A percentile compares a stretch with the other conserved stretches of the same genome.
phyloP scores from a whole-genome alignment of 2,329 filamentous ascomycete genomes.

The Colletotrichum higginsianum region DNA sequence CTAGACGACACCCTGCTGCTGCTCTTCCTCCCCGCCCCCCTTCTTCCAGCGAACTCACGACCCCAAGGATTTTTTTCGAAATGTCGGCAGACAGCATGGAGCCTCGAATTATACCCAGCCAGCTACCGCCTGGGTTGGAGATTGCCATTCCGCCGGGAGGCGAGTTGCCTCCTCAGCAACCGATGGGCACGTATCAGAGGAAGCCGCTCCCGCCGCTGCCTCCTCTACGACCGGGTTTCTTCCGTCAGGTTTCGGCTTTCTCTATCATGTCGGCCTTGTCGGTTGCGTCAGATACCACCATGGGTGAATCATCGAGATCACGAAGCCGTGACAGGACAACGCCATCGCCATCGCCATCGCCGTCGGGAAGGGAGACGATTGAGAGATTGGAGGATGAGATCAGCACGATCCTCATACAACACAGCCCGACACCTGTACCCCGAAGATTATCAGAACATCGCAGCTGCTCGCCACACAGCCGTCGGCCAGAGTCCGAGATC shows the following conservation, averaged over 20 bases:
- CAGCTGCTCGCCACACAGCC: constrained; percentile 32
- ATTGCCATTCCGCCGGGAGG: constrained; percentile 42
- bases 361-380: constrained; percentile 15
- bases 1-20: constrained; percentile 17
- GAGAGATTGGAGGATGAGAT: constrained; percentile 32
- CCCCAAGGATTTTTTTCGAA: neutral
- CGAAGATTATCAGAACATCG: constrained; percentile 23
- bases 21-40: neutral
- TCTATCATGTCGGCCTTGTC: constrained; percentile 25
- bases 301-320: constrained; percentile 23
- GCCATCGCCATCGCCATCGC: constrained; percentile 20
- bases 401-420: constrained; percentile 34
- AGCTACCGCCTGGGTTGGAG: constrained; percentile 43
- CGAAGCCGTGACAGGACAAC: constrained; percentile 32
- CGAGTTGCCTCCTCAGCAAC: constrained; percentile 43
- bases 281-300: constrained; percentile 14
- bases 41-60: neutral
- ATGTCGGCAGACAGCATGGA: constrained; percentile 30
- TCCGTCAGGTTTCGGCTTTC: constrained; percentile 28
- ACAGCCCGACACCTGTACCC: constrained; percentile 23
- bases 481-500: constrained; percentile 15
- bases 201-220: constrained; percentile 49
- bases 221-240: constrained; percentile 19
- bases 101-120: constrained; percentile 34
- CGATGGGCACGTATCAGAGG: constrained; percentile 44